Base-by-base conservation (phyloP, 176 grass and related monocot species). In the Secale cereale region DNA sequence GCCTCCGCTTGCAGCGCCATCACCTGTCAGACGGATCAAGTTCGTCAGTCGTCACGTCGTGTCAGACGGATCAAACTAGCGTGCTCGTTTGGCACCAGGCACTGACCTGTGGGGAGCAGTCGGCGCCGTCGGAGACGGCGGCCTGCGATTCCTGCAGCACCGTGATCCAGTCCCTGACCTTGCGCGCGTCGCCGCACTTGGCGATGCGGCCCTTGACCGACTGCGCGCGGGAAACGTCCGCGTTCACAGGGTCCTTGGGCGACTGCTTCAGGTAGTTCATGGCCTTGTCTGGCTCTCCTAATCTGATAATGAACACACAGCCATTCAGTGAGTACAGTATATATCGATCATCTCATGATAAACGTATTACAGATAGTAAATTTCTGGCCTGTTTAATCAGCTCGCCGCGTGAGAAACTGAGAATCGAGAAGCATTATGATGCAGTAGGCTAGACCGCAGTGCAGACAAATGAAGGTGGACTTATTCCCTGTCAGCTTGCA, bases 201-300 rank as follows among this genome's bases (percentile, higher is more conserved):
- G 86, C 85, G 25, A 97, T 63, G 29, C 87, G 94, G 76, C 28
- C 82, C 82, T 91, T 89, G 39, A 99, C 70, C 17, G 90, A 89
- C 59, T 92, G 90, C 45, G 90, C 90, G 85, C 77, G 84, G 8
- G 82, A 86, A 27, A 87, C 82, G 76, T 92, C 92, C 0, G 63
- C 70, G 65, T 33, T 48, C 7, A 27, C 86, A 54, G 97, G 87
- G 48, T 96, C 97, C 20, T 88, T 93, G 74, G 48, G 32, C 2
- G 97, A 88, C 71, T 88, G 94, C 85, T 92, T 92, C 30, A 89
- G 67, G 89, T 91, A 90, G 68, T 97, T 74, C 12, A 97, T 86
- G 61, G 97, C 90, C 26, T 94, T 99, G 66, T 96, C 97, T 35
- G 94, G 78, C 17, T 97, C 91, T 70, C 97, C 97, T 93, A 94